Evolutionary conservation across 1,139 yeast genomes (phyloP).

Genomic region (Debaryomycetaceae sp.): DNA sequence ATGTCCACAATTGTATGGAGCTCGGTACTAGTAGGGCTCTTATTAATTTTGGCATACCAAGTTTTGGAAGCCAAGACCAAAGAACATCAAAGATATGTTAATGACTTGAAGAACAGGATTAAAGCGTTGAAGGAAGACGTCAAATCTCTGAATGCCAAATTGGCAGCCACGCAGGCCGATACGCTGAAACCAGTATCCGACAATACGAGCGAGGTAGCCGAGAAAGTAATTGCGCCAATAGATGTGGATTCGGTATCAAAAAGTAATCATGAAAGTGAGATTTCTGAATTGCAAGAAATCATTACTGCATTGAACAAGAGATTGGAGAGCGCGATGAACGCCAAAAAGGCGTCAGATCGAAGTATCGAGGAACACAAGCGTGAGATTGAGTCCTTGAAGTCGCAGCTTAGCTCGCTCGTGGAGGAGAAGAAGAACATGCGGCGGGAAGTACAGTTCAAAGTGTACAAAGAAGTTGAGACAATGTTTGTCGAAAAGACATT

Average conservation of each 20-base stretch:
- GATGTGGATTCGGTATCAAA: background rate
- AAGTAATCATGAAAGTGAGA: constrained; percentile 1
- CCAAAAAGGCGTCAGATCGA: background rate
- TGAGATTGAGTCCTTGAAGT: background rate
- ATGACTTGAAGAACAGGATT: constrained; percentile 11
- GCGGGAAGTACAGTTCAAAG: constrained; percentile 18
- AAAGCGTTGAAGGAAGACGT: background rate
- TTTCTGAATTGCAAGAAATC: background rate
- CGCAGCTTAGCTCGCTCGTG: background rate
- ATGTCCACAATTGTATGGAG: constrained; percentile 3
- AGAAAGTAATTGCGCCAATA: background rate
- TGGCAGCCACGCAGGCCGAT: background rate
- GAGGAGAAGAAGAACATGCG: background rate
- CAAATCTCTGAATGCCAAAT: background rate
- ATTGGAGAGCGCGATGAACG: background rate
- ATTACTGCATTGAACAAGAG: constrained; percentile 1
- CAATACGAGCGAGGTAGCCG: background rate
- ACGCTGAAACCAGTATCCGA: too few species aligned
- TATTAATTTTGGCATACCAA: constrained; percentile 22
- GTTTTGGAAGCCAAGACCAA: constrained; percentile 22
- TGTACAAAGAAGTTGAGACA: constrained; percentile 28
- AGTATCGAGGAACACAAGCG: background rate
- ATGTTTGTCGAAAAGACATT: constrained; percentile 25
- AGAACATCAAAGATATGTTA: constrained; percentile 15
- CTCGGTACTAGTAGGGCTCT: constrained; percentile 23